Evolutionary conservation across 139 green algal species (phyloP).

Genomic region (Haematococcus lacustris): DNA sequence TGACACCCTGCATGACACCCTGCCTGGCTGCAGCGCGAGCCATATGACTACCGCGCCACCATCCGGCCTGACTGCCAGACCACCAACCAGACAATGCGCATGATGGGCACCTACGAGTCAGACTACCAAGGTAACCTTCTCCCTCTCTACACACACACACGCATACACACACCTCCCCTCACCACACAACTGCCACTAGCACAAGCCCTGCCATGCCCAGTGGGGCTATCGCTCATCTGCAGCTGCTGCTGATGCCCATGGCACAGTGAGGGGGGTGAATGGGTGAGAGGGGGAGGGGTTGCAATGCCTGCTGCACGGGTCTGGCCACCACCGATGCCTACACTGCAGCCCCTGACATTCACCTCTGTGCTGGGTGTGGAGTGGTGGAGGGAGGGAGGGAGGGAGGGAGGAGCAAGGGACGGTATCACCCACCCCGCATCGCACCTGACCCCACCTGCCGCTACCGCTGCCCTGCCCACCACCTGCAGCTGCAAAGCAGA

Average conservation of each 20-base stretch:
- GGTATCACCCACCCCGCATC: no score
- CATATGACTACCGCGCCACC: not conserved
- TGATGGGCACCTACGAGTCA: conserved; percentile 23
- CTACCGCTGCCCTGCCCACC: not conserved
- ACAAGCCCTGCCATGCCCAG: not conserved
- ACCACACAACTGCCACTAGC: not conserved
- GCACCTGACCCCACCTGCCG: not conserved
- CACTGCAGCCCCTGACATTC: no score
- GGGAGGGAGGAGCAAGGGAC: no score
- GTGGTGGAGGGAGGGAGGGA: no score
- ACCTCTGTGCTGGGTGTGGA: no score
- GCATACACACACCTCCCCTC: not conserved
- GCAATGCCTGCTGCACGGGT: not conserved
- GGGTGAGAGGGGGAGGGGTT: not conserved
- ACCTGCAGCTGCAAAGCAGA: not conserved
- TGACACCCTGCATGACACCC: not conserved
- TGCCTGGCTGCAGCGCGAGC: not conserved
- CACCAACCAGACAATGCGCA: conserved; percentile 28
- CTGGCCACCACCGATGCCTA: no score
- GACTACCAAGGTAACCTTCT: conserved; percentile 12
- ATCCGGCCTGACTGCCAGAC: conserved; percentile 14
- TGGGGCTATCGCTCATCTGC: not conserved
- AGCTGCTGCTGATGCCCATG: not conserved
- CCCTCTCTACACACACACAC: not conserved
- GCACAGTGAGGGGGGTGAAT: not conserved